Percentiles rank a stretch among this genome's conserved stretches.
phyloP scores from a whole-genome alignment of 495 filamentous ascomycete species.

The Neurospora sp. region DNA sequence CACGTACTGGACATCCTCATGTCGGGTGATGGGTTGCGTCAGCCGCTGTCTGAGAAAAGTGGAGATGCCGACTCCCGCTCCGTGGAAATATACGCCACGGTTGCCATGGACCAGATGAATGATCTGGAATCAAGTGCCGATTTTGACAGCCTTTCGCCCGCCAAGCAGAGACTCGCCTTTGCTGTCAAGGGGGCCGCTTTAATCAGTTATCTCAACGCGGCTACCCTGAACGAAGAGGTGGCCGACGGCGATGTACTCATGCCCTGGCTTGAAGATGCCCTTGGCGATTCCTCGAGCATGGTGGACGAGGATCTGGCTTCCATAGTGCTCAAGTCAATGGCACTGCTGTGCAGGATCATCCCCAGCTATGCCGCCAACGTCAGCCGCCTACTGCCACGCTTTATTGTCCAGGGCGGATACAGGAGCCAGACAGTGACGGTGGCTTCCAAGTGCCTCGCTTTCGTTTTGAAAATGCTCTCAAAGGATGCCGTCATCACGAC shows the following conservation, averaged over 20 bases:
- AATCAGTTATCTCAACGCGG: conserved; percentile 77
- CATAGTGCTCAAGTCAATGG: conserved; percentile 69
- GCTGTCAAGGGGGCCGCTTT: conserved; percentile 74
- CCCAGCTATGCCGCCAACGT: conserved; percentile 62
- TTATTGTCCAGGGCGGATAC: conserved; percentile 72
- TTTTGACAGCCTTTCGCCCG: conserved; percentile 75
- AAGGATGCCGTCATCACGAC: conserved; percentile 92
- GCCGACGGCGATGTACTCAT: conserved; percentile 74
- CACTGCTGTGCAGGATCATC: conserved; percentile 65
- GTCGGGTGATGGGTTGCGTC: conserved; percentile 31
- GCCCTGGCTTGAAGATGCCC: conserved; percentile 72
- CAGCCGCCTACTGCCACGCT: conserved; percentile 70
- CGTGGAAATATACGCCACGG: conserved; percentile 60
- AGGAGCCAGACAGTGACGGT: conserved; percentile 53
- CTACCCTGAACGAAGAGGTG: conserved; percentile 64
- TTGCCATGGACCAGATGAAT: conserved; percentile 72
- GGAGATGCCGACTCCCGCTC: conserved; percentile 41
- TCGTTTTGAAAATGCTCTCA: conserved; percentile 66
- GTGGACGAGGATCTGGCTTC: conserved; percentile 61
- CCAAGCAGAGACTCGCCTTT: conserved; percentile 79
- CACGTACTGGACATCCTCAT: conserved; percentile 73
- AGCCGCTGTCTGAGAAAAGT: conserved; percentile 27
- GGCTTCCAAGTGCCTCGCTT: conserved; percentile 73
- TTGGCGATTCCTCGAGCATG: conserved; percentile 73
- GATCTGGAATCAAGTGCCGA: conserved; percentile 83